These are phyloP conservation scores for Clavariopsis aquatica DNA, from an alignment of 495 filamentous ascomycete genomes.

Conservation along the genomic window DNA sequence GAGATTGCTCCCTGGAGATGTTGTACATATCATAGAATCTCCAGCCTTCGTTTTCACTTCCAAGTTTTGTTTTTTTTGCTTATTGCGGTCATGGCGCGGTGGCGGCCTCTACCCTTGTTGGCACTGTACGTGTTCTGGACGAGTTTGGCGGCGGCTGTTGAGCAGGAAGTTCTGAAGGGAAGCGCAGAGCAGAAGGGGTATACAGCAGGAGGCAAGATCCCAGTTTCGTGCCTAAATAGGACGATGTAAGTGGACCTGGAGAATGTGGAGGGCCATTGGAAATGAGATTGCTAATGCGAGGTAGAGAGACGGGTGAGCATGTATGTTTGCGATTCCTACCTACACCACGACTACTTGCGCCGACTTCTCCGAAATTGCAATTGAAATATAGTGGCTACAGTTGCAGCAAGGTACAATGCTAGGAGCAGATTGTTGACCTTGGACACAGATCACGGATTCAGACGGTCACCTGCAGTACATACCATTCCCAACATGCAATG, in stretches of 20 bases:
- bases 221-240: slow-evolving; percentile 67
- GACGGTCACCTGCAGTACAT: slow-evolving; percentile 88
- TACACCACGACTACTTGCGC: neutral
- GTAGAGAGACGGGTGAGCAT: slow-evolving; percentile 64
- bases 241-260: slow-evolving; percentile 52
- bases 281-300: slow-evolving; percentile 8
- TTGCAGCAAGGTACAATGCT: too few species aligned
- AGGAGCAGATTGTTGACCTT: neutral
- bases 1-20: slow-evolving; percentile 10
- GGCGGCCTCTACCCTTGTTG: slow-evolving; percentile 8
- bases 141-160: slow-evolving; percentile 29
- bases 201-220: slow-evolving; percentile 52
- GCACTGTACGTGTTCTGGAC: slow-evolving; percentile 37
- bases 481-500: slow-evolving; percentile 88
- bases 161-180: slow-evolving; percentile 39
- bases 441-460: slow-evolving; percentile 69
- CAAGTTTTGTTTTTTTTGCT: neutral
- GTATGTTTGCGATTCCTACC: slow-evolving; percentile 45
- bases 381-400: too few species aligned
- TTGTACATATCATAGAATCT: neutral
- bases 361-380: neutral
- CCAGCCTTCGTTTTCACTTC: neutral
- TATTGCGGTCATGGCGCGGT: slow-evolving; percentile 10
- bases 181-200: slow-evolving; percentile 40
- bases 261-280: neutral